phyloP scores from a whole-genome alignment of 495 filamentous ascomycete species.

The Penicillium dipodomyicola region DNA sequence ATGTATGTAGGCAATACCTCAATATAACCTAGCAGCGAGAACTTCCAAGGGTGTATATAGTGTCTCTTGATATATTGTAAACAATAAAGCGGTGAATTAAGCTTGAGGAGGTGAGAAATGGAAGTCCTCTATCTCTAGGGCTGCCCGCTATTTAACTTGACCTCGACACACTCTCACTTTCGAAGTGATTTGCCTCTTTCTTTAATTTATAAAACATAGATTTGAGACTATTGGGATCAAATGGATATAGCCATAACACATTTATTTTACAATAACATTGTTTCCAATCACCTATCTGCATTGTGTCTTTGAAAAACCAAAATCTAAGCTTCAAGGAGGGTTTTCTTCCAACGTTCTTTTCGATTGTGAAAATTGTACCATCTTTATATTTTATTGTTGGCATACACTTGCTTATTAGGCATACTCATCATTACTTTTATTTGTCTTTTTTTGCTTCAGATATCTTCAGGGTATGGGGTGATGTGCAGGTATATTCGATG shows the following conservation, averaged over 20 bases:
- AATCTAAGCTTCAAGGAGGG: not conserved
- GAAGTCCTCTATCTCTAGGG: not conserved
- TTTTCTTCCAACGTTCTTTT: not conserved
- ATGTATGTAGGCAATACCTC: not conserved
- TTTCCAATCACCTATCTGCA: not conserved
- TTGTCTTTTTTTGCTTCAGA: constrained; percentile 1
- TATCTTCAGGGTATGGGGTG: constrained; percentile 13
- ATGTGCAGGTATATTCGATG: constrained; percentile 42
- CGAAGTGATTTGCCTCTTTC: not conserved
- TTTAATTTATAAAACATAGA: not conserved
- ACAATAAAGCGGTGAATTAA: not conserved
- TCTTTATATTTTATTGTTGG: not conserved
- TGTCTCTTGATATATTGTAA: not conserved
- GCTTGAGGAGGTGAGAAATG: not conserved
- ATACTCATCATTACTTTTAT: constrained; percentile 6
- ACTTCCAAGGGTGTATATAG: not conserved
- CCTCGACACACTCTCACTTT: not conserved
- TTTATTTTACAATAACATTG: not conserved
- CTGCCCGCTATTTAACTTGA: not conserved
- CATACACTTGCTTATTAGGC: not conserved
- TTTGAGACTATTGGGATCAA: not conserved
- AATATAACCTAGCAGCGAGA: not conserved
- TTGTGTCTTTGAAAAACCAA: not conserved
- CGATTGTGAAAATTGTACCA: not conserved
- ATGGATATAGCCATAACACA: not conserved